phyloP scores from a whole-genome alignment of 2,329 filamentous ascomycete genomes.

The Penicillium freii region DNA sequence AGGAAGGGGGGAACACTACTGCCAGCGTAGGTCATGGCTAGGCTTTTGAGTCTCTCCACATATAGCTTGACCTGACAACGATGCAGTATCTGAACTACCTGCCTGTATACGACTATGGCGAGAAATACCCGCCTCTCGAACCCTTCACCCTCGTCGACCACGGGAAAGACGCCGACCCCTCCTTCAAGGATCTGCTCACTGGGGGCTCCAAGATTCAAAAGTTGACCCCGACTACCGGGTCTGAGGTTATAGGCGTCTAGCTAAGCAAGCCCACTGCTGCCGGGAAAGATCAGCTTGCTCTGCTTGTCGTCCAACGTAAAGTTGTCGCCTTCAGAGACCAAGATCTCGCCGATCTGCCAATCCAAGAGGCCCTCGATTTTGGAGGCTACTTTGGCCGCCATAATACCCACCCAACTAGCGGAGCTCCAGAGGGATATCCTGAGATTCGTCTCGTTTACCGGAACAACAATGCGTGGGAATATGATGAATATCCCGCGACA shows the following conservation, averaged over 20 bases:
- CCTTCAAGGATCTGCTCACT: conserved; percentile 43
- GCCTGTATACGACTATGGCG: conserved; percentile 23
- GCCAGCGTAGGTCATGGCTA: conserved; percentile 19
- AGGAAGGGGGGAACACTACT: conserved; percentile 25
- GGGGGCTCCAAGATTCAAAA: conserved; percentile 26
- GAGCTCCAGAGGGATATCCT: conserved; percentile 67
- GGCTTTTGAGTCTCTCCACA: not conserved
- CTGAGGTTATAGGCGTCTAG: conserved; percentile 36
- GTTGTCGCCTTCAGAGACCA: conserved; percentile 51
- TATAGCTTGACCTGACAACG: not conserved
- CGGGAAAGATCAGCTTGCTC: conserved; percentile 35
- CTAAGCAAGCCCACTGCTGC: conserved; percentile 29
- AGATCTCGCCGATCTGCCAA: conserved; percentile 66
- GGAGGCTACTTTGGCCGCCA: conserved; percentile 73
- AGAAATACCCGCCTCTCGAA: conserved; percentile 41
- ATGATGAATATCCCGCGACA: conserved; percentile 60
- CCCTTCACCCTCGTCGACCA: conserved; percentile 45
- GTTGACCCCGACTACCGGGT: conserved; percentile 35
- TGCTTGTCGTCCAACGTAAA: conserved; percentile 36
- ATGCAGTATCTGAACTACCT: conserved; percentile 29
- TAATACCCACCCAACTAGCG: conserved; percentile 74
- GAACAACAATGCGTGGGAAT: conserved; percentile 59
- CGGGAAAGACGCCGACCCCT: conserved; percentile 43
- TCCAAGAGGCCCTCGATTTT: conserved; percentile 65
- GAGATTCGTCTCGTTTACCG: conserved; percentile 75